Percentiles rank a stretch among this genome's conserved stretches.
Evolutionary conservation across 331 rosid genomes (phyloP).

Genomic region (Prunus yedoensis): DNA sequence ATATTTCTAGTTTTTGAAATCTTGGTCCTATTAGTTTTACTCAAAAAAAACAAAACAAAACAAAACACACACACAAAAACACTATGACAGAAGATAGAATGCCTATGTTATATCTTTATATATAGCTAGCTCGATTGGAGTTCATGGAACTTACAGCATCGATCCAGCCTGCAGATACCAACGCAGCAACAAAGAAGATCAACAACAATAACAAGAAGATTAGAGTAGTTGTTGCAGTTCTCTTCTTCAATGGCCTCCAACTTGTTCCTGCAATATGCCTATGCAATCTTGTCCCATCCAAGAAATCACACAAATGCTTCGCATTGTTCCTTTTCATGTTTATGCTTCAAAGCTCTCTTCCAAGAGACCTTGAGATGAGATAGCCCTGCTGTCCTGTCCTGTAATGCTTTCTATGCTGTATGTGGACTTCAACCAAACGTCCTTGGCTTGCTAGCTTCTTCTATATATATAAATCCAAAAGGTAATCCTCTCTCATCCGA

Average conservation of each 20-base stretch:
- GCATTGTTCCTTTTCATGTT: slow-evolving; percentile 42
- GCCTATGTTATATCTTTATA: background rate
- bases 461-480: too few species aligned
- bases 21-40: background rate
- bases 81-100: background rate
- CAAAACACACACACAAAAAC: background rate
- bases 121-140: background rate
- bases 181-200: slow-evolving; percentile 25
- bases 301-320: slow-evolving; percentile 26
- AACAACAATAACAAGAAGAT: slow-evolving; percentile 29
- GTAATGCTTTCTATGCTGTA: background rate
- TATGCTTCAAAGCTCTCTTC: background rate
- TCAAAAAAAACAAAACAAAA: background rate
- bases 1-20: too few species aligned
- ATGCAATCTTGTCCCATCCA: slow-evolving; percentile 21
- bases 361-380: background rate
- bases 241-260: slow-evolving; percentile 24
- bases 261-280: background rate
- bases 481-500: background rate
- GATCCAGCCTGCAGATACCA: slow-evolving; percentile 32
- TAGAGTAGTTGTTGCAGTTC: slow-evolving; percentile 6
- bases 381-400: background rate
- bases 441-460: background rate
- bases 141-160: slow-evolving; percentile 37
- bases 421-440: background rate